Base-by-base conservation (phyloP, 352 stramenopile species). In the Blastocystis sp. region DNA sequence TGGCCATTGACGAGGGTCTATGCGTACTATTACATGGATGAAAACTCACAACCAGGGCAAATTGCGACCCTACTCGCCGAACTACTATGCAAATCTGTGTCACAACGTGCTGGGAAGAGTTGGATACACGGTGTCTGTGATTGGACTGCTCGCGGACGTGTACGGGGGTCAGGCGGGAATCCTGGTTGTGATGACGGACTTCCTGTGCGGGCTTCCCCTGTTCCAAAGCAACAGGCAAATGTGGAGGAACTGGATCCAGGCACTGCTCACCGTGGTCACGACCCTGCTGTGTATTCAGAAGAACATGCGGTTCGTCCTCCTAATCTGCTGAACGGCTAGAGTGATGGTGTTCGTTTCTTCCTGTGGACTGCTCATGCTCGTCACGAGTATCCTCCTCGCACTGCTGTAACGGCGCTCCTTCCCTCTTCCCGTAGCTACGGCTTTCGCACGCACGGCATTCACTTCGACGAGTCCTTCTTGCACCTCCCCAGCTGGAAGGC, bases 101-200 rank as follows among this genome's bases (percentile, higher is more conserved):
- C 63, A 79, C n/a, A 61, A 63, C 21, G 76, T 34, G 10, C 59
- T 87, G 7, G 76, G 76, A 1, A 87, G 74, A 19, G 21, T 43
- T 7, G 76, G 76, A 2, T 87, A 87, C 54, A 61, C 40, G 4
- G 34, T 76, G 17, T 88, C 76, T 21, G 52, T 77, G 28, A 78
- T 88, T 34, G 64, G 43, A 2, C 17, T 78, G 6, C 43, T 88
- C 14, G 40, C 76, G 52, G 66, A 34, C 0, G 34, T 88, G 24
- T 88, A 79, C 45, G 78, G 78, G 14, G 64, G 42, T 17, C 17
- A 38, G 2, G 62, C 76, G 14, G 78, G 78, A 21, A 88, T 38
- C 3, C 63, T 88, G 64, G 66, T 57, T 7, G 78, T 88, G 21
- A 78, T 88, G 78, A 79, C 68, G 2, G 64, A 88, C 21, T 88